Evolutionary conservation across 169 alveolate genomes (phyloP), one percentile per base, ranked within the genome.

Genomic region (Eimeria sp.): DNA sequence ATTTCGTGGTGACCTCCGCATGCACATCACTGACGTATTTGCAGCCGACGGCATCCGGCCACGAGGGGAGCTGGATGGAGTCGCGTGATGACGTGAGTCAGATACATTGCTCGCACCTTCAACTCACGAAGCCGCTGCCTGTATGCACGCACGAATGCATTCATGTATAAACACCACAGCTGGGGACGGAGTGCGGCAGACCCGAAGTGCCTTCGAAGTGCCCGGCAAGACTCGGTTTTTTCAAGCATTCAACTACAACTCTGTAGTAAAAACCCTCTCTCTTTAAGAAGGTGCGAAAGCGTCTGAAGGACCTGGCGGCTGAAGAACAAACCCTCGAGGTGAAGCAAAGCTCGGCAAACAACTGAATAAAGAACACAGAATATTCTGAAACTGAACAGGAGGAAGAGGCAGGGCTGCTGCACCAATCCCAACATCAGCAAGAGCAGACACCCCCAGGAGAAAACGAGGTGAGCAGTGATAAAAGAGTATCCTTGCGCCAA

Each of bases 161-260:
- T 0, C 40, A 34, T 34, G 2, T 2, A 34, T 34, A 34, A 7
- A 43, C 61, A 49, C 34, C 16, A 51, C 91, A 83, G 91, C 91
- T 83, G 54, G 91, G 91, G 34, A 51, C 49, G 27, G 91, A 43
- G 7, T 83, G 91, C 49, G 91, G 43, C 91, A 83, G 54, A 75
- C 91, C 91, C 51, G 91, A 83, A n/a, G 91, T 83, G 75, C 91
- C 91, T n/a, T 54, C 73, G 45, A 83, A 83, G 75, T 83, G 91
- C 49, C 91, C 91, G 51, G 91, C 51, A 83, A 54, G 91, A 27
- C n/a, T 78, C 70, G 0, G 51, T 40, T 54, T 34, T 7, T 45
- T 20, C 45, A 45, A 61, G 57, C 9, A 76, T 76, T 76, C 61
- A 14, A 30, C 43, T 25, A 10, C 57, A 13, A 34, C 40, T 34